A percentile compares a stretch with the other conserved stretches of the same genome.
Conservation (phyloP, 2,329 filamentous ascomycete genomes). For the Clonostachys rosea region DNA sequence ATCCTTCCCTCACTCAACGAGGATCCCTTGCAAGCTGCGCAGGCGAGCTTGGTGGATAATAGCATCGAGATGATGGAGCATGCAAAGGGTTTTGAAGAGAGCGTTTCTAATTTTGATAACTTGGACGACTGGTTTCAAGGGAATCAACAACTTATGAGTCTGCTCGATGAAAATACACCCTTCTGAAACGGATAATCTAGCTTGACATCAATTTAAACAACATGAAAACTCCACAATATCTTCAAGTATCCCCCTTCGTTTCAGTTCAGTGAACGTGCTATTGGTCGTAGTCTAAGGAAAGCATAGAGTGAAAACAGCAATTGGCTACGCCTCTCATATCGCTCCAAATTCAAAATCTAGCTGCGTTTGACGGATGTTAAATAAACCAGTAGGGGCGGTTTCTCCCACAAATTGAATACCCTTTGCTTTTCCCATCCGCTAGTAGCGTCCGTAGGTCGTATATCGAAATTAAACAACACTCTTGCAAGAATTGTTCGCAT, state of each 20-base stretch:
- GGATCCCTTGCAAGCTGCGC: background rate
- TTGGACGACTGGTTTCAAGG: constrained; percentile 14
- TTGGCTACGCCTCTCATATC: no score
- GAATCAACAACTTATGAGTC: constrained; percentile 15
- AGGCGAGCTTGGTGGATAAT: background rate
- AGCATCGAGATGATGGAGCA: background rate
- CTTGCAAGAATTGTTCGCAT: constrained; percentile 42
- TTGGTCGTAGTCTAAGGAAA: no score
- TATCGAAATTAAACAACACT: constrained; percentile 43
- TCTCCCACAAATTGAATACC: background rate
- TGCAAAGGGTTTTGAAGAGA: background rate
- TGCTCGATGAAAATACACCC: constrained; percentile 3
- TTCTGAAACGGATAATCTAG: no score
- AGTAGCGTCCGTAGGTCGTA: constrained; percentile 12
- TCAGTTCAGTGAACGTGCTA: no score
- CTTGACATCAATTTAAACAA: no score
- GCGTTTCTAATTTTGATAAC: background rate
- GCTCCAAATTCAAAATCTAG: background rate
- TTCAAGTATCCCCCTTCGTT: no score
- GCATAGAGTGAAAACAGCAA: no score
- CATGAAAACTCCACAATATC: no score
- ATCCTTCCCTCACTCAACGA: no score
- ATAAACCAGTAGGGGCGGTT: background rate
- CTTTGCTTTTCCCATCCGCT: background rate
- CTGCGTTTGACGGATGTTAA: background rate